These are phyloP conservation scores for Cicer chorassanicum DNA, from an alignment of 306 rosid genomes.

Conservation along the genomic window DNA sequence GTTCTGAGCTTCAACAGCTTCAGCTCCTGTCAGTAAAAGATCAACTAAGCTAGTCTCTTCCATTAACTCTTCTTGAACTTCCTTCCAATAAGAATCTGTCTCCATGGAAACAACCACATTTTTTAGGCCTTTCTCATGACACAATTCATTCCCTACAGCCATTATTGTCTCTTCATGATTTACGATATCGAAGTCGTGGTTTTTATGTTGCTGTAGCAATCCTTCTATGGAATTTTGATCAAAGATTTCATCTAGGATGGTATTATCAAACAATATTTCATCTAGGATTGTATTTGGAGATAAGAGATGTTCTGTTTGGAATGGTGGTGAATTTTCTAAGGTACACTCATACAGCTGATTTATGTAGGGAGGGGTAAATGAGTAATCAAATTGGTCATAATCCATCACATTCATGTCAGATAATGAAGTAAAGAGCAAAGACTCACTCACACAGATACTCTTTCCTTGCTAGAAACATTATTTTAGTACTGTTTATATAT, in stretches of 20 bases:
- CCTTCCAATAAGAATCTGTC: constrained; percentile 40
- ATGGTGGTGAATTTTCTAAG: constrained; percentile 43
- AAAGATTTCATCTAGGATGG: constrained; percentile 36
- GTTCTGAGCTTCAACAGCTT: constrained; percentile 71
- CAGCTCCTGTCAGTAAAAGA: constrained; percentile 71
- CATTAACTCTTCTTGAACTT: constrained; percentile 67
- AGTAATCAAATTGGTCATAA: constrained; percentile 44
- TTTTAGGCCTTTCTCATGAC: constrained; percentile 19
- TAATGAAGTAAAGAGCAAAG: constrained; percentile 9
- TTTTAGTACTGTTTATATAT: constrained; percentile 11
- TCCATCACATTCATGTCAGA: constrained; percentile 48
- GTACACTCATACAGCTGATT: constrained; percentile 45
- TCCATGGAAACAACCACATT: constrained; percentile 35
- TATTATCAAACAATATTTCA: constrained; percentile 41
- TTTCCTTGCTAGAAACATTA: background rate
- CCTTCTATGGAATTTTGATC: constrained; percentile 41
- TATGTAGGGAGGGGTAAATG: constrained; percentile 42
- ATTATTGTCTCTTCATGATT: constrained; percentile 1
- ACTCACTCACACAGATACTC: constrained; percentile 25
- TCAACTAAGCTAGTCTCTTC: constrained; percentile 63
- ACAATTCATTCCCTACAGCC: constrained; percentile 27
- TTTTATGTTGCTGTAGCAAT: constrained; percentile 45
- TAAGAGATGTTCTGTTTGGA: constrained; percentile 41
- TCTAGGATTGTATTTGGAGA: constrained; percentile 38
- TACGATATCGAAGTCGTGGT: constrained; percentile 41